Conservation (phyloP, 306 rosid species). For the Prunus mongolica region DNA sequence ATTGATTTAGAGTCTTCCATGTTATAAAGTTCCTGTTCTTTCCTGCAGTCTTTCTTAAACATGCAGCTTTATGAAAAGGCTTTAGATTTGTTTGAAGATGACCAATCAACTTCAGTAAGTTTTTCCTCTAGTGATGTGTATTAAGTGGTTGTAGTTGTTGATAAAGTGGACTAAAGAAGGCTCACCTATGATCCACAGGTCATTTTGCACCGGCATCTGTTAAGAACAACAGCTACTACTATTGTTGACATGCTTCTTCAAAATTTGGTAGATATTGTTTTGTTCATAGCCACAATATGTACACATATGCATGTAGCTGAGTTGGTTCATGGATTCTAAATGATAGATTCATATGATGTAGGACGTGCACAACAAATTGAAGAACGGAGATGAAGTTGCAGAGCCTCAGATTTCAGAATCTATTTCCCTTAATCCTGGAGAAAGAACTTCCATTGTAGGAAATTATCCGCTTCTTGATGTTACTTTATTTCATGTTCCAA, state of each 20-base stretch:
- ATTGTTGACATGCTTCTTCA: constrained; percentile 69
- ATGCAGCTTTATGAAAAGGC: constrained; percentile 94
- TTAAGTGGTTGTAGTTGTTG: constrained; percentile 16
- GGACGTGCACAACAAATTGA: constrained; percentile 83
- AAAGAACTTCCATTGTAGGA: constrained; percentile 75
- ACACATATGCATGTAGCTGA: constrained; percentile 1
- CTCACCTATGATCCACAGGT: constrained; percentile 50
- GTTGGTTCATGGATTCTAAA: constrained; percentile 13
- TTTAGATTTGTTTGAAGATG: constrained; percentile 90
- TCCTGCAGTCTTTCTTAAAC: constrained; percentile 83
- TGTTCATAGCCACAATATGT: constrained; percentile 14
- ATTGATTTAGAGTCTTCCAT: background rate
- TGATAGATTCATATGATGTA: constrained; percentile 27
- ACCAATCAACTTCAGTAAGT: constrained; percentile 87
- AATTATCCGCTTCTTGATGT: constrained; percentile 19
- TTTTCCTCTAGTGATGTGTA: constrained; percentile 15
- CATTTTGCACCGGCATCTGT: constrained; percentile 92
- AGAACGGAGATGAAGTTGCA: constrained; percentile 73
- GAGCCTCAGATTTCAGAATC: constrained; percentile 55
- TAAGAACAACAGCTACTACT: constrained; percentile 73
- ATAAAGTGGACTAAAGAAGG: constrained; percentile 29
- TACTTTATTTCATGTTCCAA: background rate
- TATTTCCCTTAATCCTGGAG: constrained; percentile 57
- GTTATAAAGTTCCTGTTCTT: constrained; percentile 21
- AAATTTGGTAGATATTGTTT: constrained; percentile 50